Conservation (phyloP, 2,329 filamentous ascomycete genomes). For the Teratosphaeria viscida region DNA sequence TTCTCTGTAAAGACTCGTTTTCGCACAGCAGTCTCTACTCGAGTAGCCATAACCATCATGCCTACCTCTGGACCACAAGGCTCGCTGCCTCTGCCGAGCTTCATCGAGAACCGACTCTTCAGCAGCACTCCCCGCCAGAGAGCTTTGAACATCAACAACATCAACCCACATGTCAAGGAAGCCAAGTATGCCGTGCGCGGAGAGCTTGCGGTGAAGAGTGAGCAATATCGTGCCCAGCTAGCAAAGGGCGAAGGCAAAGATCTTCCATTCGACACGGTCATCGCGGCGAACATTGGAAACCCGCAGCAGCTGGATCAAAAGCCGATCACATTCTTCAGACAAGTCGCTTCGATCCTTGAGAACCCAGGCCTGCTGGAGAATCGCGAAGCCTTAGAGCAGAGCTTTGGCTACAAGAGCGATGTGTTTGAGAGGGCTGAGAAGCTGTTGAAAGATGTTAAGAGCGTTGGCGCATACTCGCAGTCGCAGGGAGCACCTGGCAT, state of each 20-base stretch:
- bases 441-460: constrained; percentile 73
- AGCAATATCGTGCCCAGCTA: constrained; percentile 73
- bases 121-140: not conserved
- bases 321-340: constrained; percentile 97
- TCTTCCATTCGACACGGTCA: constrained; percentile 81
- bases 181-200: constrained; percentile 96
- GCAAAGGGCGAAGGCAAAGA: constrained; percentile 45
- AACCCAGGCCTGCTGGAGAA: constrained; percentile 78
- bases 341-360: constrained; percentile 87
- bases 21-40: not conserved
- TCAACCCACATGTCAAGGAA: constrained; percentile 78
- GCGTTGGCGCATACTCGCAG: constrained; percentile 92
- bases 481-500: constrained; percentile 82
- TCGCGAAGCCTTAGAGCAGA: constrained; percentile 62
- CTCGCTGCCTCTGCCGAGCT: constrained; percentile 1
- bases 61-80: not conserved
- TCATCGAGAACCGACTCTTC: constrained; percentile 2
- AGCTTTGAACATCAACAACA: constrained; percentile 64
- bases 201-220: constrained; percentile 86
- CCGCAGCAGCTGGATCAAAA: constrained; percentile 98
- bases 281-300: constrained; percentile 98
- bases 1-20: not conserved
- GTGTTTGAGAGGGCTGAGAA: constrained; percentile 73
- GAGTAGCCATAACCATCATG: not conserved
- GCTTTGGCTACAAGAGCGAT: constrained; percentile 80